phyloP scores from a whole-genome alignment of 179 eudicot genomes.

The Camellia oleifera region DNA sequence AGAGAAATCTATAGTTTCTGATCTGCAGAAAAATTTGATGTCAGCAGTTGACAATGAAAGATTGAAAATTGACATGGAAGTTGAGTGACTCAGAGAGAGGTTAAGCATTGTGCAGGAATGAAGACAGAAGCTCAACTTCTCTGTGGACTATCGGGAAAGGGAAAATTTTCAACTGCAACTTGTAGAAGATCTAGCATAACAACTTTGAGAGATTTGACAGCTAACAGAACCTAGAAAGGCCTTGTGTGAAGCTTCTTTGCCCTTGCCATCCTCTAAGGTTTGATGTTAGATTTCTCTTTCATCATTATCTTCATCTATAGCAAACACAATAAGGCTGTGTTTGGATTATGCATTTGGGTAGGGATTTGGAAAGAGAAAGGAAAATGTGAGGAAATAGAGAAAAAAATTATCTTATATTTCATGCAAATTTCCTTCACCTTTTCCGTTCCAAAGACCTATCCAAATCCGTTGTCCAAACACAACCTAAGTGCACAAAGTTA shows the following conservation, averaged over 20 bases:
- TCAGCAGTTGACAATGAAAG: slow-evolving; percentile 77
- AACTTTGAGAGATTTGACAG: slow-evolving; percentile 65
- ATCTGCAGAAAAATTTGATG: slow-evolving; percentile 46
- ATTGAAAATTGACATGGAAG: slow-evolving; percentile 65
- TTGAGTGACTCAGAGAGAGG: slow-evolving; percentile 65
- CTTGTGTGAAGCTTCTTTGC: slow-evolving; percentile 63
- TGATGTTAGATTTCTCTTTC: slow-evolving; percentile 3
- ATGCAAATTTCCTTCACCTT: too few relatives aligned
- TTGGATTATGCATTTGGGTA: too few relatives aligned
- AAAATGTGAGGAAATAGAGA: too few relatives aligned
- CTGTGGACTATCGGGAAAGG: slow-evolving; percentile 57
- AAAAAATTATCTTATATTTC: too few relatives aligned
- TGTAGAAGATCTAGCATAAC: slow-evolving; percentile 68
- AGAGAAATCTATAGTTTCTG: slow-evolving; percentile 20
- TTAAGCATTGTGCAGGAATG: slow-evolving; percentile 70
- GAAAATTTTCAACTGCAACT: slow-evolving; percentile 62
- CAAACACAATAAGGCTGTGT: not conserved
- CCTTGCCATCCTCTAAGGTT: slow-evolving; percentile 32
- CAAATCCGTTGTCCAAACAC: too few relatives aligned
- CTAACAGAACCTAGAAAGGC: slow-evolving; percentile 61
- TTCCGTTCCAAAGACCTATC: too few relatives aligned
- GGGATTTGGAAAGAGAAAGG: too few relatives aligned
- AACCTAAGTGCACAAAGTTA: too few relatives aligned
- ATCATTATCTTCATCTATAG: not conserved
- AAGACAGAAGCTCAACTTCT: slow-evolving; percentile 59